Base-by-base conservation (phyloP, 306 rosid species). In the Carpinus viminea region DNA sequence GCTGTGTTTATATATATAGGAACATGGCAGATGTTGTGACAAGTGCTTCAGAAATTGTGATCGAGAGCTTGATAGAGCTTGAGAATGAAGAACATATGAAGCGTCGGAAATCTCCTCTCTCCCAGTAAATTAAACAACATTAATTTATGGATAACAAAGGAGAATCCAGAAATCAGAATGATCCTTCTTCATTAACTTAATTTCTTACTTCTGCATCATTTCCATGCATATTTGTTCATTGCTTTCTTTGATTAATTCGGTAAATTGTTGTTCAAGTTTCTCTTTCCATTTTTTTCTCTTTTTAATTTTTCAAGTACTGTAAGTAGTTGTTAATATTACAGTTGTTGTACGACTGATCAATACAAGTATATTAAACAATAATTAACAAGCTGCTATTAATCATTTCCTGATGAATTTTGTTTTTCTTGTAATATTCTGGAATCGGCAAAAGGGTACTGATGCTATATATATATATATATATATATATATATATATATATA, bases 11-110 rank as follows among this genome's bases (percentile, higher is more conserved):
- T 6, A 41, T 41, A 41, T 41, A 41, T 78, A 93, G 98, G 87
- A 92, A 87, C 83, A 71, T 90, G 54, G 81, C 96, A 4, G 94
- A 94, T 16, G 84, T 94, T 12, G 92, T 94, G 45, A 80, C 81
- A 38, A 81, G 53, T 70, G 87, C 96, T 79, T 84, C 92, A 45
- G 87, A 94, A 17, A 83, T 85, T 48, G 79, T 92, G 75, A 83
- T 92, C 65, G 82, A 78, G 45, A 90, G 79, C 81, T 78, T 94
- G 96, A 69, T 84, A 16, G 94, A 94, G 85, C 85, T 87, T 51
- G 84, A 92, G 83, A 76, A 89, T 17, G 91, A 89, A 78, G 81
- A 79, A 75, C 66, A 50, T 20, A 15, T 62, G 80, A 77, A 65
- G 72, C 73, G 53, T 28, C 79, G 77, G 55, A 75, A 83, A 21